Evolutionary conservation across 1,139 yeast genomes (phyloP), one percentile per base, ranked within the genome.

Genomic region (Saccharomyces pastorianus): DNA sequence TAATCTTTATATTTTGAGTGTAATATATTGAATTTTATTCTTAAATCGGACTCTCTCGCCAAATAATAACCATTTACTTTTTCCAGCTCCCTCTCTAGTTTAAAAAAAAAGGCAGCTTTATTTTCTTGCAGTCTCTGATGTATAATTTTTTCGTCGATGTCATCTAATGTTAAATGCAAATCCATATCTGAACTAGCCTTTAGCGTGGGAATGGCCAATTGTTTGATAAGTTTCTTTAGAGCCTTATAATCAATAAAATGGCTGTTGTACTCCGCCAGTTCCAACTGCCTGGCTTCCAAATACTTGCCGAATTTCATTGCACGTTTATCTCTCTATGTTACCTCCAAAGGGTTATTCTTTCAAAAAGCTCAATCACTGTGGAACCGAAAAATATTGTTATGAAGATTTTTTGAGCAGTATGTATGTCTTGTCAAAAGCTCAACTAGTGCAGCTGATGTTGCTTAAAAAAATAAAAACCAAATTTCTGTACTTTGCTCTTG

Each of bases 191-290:
- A 47, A 20, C n/a, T 41, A 9, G 52, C 26, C 17, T 34, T 31
- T 20, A 25, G 34, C 13, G 51, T 50, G 44, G 46, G 50, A 20
- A 47, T 54, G 8, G 49, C 55, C 53, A 85, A 70, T 51, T 83
- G 85, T 68, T 86, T 86, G 60, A 85, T 86, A 57, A 86, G 74
- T 69, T 73, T 67, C 71, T 93, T 93, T 56, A 93, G 74, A 4
- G 95, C 95, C 74, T 93, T 93, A 72, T 93, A 93, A 73, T 93
- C 91, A 69, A 93, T 91, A 73, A 93, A 93, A 69, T 88, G 87
- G 50, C 93, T 91, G 49, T 95, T 83, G 71, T 93, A 93, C 70
- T 93, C 98, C 8, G 98, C 98, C 55, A 93, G 77, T 71, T 93
- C 98, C 62, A 93, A 78, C 73, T 89, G 96, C 70, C 97, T 82